Conservation (phyloP, 495 filamentous ascomycete species). For the Penicillium soppii region DNA sequence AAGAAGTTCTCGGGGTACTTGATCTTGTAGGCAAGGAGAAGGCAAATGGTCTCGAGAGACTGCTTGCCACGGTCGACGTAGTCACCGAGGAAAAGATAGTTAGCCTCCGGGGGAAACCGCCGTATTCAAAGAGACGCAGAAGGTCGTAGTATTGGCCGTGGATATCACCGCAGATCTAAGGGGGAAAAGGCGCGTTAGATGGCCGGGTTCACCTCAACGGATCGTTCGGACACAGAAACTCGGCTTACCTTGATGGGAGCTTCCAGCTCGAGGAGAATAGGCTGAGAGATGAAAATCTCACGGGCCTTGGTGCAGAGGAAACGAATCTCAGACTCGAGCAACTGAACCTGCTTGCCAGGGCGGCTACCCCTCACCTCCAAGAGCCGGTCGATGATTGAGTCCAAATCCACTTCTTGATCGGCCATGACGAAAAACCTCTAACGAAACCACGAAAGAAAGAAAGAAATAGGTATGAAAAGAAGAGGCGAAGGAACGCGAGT, state of each 20-base stretch:
- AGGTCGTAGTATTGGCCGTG: constrained; percentile 99
- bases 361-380: constrained; percentile 97
- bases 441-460: constrained; percentile 24
- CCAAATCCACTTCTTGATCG: constrained; percentile 97
- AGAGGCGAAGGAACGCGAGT: constrained; percentile 26
- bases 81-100: constrained; percentile 98
- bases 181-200: constrained; percentile 12
- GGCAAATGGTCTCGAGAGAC: constrained; percentile 98
- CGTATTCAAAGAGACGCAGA: constrained; percentile 96
- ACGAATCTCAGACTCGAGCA: constrained; percentile 94
- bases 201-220: neutral
- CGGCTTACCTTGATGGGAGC: constrained; percentile 93
- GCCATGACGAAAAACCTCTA: constrained; percentile 67
- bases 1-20: constrained; percentile 99
- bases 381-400: constrained; percentile 98
- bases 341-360: constrained; percentile 97
- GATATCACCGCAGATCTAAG: constrained; percentile 97
- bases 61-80: constrained; percentile 99
- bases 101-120: constrained; percentile 98
- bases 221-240: constrained; percentile 9
- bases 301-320: constrained; percentile 98
- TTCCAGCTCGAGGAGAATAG: constrained; percentile 94
- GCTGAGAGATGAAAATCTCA: constrained; percentile 99
- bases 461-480: constrained; percentile 27
- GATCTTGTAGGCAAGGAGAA: constrained; percentile 98